Percentiles rank a stretch among this genome's conserved stretches.
phyloP scores from a whole-genome alignment of 495 filamentous ascomycete genomes.

The Glutinoglossum americanum region DNA sequence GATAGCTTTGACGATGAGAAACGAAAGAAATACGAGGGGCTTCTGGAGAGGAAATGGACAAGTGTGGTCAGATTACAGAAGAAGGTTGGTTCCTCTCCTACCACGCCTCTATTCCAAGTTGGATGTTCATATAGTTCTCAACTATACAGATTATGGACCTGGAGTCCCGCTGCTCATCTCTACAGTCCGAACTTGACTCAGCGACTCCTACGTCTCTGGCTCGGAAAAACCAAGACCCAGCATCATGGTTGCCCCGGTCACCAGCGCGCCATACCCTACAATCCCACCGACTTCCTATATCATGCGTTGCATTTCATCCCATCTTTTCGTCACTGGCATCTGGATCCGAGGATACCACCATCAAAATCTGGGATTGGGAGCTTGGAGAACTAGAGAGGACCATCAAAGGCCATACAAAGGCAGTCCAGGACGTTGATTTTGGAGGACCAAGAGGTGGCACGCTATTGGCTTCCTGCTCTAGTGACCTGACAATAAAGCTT shows the following conservation, averaged over 20 bases:
- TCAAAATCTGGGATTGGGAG: constrained; percentile 98
- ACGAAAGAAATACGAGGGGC: constrained; percentile 68
- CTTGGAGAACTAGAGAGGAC: constrained; percentile 80
- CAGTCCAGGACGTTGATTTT: constrained; percentile 77
- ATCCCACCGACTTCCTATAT: constrained; percentile 64
- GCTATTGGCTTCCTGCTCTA: constrained; percentile 74
- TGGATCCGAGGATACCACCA: constrained; percentile 68
- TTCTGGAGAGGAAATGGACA: constrained; percentile 94
- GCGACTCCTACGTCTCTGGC: constrained; percentile 69
- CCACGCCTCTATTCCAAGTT: background rate
- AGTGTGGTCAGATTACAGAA: constrained; percentile 78
- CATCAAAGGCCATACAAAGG: constrained; percentile 81
- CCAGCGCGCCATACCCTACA: constrained; percentile 65
- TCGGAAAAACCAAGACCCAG: constrained; percentile 60
- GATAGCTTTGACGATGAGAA: constrained; percentile 54
- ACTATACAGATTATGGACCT: constrained; percentile 71
- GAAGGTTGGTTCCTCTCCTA: constrained; percentile 33
- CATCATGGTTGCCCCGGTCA: constrained; percentile 65
- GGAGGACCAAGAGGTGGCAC: constrained; percentile 72
- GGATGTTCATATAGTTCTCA: background rate
- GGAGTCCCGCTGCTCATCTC: constrained; percentile 41
- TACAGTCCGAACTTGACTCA: constrained; percentile 69
- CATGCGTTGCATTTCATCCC: constrained; percentile 85
- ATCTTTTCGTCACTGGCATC: constrained; percentile 81
- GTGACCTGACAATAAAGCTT: constrained; percentile 82